Conservation (phyloP, 1,284 basidiomycete species). For the Malassezia pachydermatis region DNA sequence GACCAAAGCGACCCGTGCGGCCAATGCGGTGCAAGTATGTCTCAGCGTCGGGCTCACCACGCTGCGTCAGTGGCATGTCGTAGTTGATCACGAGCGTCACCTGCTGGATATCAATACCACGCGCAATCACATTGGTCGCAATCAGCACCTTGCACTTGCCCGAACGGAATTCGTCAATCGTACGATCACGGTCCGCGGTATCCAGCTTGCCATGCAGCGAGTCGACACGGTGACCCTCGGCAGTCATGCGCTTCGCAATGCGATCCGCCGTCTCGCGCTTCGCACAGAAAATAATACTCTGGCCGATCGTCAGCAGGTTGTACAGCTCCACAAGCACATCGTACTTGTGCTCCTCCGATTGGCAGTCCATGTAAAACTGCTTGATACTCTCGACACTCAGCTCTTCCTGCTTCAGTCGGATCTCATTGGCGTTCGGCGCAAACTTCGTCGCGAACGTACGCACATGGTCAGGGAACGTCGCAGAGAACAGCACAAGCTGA, state of each 20-base stretch:
- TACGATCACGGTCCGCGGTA: conserved; percentile 71
- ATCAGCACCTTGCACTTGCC: conserved; percentile 95
- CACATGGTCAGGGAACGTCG: conserved; percentile 91
- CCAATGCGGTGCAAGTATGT: conserved; percentile 98
- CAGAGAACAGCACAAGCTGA: conserved; percentile 93
- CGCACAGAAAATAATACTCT: conserved; percentile 87
- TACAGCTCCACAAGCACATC: conserved; percentile 88
- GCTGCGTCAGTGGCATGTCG: conserved; percentile 65
- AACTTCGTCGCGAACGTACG: conserved; percentile 80
- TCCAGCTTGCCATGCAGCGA: conserved; percentile 92
- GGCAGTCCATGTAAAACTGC: conserved; percentile 88
- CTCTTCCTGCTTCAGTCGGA: conserved; percentile 87
- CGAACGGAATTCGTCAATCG: conserved; percentile 90
- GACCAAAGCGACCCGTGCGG: conserved; percentile 45
- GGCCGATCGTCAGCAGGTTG: conserved; percentile 80
- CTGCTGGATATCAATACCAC: conserved; percentile 96
- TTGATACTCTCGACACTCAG: conserved; percentile 86
- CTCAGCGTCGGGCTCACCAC: conserved; percentile 70
- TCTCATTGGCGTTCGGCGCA: conserved; percentile 89
- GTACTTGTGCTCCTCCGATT: conserved; percentile 79
- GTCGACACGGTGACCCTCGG: conserved; percentile 89
- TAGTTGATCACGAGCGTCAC: conserved; percentile 78
- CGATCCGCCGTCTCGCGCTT: conserved; percentile 77
- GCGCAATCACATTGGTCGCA: conserved; percentile 95
- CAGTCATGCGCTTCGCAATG: conserved; percentile 78